A percentile compares a stretch with the other conserved stretches of the same genome.
These are phyloP conservation scores for Circinella minor DNA, from an alignment of 371 early-diverging fungal genomes.

Conservation along the genomic window DNA sequence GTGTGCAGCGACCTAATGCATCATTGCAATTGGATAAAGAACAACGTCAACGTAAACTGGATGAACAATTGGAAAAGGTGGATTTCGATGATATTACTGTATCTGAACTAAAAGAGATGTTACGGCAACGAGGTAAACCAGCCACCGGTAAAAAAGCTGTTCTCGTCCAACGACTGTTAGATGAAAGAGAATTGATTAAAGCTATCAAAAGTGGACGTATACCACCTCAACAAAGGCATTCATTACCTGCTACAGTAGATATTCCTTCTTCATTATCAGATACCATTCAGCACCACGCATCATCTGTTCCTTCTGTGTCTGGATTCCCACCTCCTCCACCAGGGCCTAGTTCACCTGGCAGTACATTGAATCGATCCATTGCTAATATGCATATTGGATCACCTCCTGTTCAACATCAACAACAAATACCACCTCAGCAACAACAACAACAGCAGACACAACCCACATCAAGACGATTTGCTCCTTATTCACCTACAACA, in stretches of 20 bases:
- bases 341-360: constrained; percentile 21
- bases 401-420: constrained; percentile 16
- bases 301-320: constrained; percentile 26
- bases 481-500: constrained; percentile 39
- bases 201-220: constrained; percentile 22
- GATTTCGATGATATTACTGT: constrained; percentile 75
- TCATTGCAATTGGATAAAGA: constrained; percentile 42
- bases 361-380: constrained; percentile 31
- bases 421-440: constrained; percentile 22
- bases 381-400: constrained; percentile 40
- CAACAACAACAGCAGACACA: constrained; percentile 10
- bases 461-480: constrained; percentile 25
- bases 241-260: constrained; percentile 23
- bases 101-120: constrained; percentile 71
- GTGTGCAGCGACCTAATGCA: constrained; percentile 25
- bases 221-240: constrained; percentile 19
- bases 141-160: constrained; percentile 63
- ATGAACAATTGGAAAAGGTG: constrained; percentile 60
- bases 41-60: constrained; percentile 54
- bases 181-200: constrained; percentile 56
- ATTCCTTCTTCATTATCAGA: constrained; percentile 15
- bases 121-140: constrained; percentile 46
- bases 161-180: constrained; percentile 44
- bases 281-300: constrained; percentile 13
- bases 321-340: constrained; percentile 15